phyloP scores from a whole-genome alignment of 2,329 filamentous ascomycete genomes.

The Curvularia spicifera region DNA sequence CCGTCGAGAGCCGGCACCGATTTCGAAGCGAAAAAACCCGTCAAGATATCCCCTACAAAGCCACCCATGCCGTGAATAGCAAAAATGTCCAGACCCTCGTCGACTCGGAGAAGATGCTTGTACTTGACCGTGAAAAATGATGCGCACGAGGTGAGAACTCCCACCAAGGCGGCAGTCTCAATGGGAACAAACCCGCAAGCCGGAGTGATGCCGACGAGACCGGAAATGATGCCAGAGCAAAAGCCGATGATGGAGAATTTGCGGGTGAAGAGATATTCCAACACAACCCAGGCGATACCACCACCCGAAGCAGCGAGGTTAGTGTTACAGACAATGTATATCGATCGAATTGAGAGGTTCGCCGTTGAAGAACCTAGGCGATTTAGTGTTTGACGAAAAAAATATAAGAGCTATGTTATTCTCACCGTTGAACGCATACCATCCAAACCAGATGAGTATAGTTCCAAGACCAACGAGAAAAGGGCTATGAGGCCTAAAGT shows the following conservation, averaged over 20 bases:
- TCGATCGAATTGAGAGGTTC: conserved; percentile 60
- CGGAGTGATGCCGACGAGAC: conserved; percentile 65
- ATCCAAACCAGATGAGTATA: conserved; percentile 58
- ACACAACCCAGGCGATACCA: conserved; percentile 60
- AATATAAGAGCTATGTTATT: too few relatives aligned
- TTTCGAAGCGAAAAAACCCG: conserved; percentile 62
- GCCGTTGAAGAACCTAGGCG: conserved; percentile 48
- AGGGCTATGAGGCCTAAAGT: conserved; percentile 75
- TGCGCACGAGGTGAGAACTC: conserved; percentile 57
- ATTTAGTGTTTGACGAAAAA: background rate
- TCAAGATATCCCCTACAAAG: conserved; percentile 63
- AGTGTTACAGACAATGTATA: conserved; percentile 65
- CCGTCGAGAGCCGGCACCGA: conserved; percentile 62
- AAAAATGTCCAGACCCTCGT: conserved; percentile 67
- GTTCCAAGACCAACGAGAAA: conserved; percentile 77
- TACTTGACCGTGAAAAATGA: conserved; percentile 56
- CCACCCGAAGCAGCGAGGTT: conserved; percentile 64
- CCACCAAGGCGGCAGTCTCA: conserved; percentile 60
- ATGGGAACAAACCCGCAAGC: conserved; percentile 63
- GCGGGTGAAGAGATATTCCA: conserved; percentile 58
- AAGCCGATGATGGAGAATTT: conserved; percentile 61
- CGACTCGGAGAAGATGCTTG: conserved; percentile 61
- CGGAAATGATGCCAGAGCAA: conserved; percentile 62
- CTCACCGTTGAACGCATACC: conserved; percentile 51
- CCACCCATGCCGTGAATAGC: conserved; percentile 67